Evolutionary conservation across 345 rosid genomes (phyloP).

Genomic region (Arabis hirsuta): DNA sequence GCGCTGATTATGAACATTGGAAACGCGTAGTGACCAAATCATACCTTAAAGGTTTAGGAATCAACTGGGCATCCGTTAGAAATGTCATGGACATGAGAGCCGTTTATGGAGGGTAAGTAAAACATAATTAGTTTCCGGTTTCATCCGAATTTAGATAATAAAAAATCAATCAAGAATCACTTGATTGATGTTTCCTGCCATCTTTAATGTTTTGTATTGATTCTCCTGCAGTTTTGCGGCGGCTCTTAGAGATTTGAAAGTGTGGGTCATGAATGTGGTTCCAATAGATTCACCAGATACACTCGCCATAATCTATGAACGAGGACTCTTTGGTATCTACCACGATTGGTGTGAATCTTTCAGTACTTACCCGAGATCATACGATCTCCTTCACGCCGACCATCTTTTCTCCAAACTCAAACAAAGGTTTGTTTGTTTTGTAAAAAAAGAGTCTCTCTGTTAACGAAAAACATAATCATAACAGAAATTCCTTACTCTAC

Average conservation of each 20-base stretch:
- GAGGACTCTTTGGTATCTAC: conserved; percentile 92
- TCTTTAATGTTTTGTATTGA: conserved; percentile 17
- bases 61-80: conserved; percentile 84
- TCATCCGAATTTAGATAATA: not conserved
- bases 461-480: not conserved
- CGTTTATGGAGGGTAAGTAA: conserved; percentile 88
- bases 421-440: conserved; percentile 63
- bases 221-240: conserved; percentile 79
- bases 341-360: conserved; percentile 99
- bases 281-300: conserved; percentile 89
- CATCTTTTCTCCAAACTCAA: conserved; percentile 89
- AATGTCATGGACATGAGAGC: conserved; percentile 98
- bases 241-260: conserved; percentile 73
- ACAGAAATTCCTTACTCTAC: conserved; percentile 15
- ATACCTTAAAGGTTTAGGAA: conserved; percentile 79
- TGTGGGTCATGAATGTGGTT: conserved; percentile 98
- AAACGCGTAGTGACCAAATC: conserved; percentile 84
- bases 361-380: conserved; percentile 94
- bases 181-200: conserved; percentile 14
- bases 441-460: conserved; percentile 18
- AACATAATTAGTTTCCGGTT: not conserved
- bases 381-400: conserved; percentile 96
- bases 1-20: conserved; percentile 83
- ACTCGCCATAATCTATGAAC: conserved; percentile 82
- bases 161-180: not conserved